These are phyloP conservation scores for Keqinozyma sinolaborantium DNA, from an alignment of 1,139 yeast species.

Conservation along the genomic window DNA sequence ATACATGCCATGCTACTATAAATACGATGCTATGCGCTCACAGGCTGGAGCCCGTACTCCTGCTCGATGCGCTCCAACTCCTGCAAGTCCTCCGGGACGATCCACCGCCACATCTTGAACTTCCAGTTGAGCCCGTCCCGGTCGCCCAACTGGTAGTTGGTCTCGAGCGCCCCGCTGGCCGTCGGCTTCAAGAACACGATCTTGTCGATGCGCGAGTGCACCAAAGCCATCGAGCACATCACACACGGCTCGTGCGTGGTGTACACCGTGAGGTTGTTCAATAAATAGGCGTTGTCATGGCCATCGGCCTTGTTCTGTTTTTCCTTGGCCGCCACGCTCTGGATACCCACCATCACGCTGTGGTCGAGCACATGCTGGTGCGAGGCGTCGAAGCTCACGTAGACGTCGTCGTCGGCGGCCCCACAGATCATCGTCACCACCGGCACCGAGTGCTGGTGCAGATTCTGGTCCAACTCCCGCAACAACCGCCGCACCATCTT, in stretches of 20 bases:
- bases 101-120: constrained; percentile 75
- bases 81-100: constrained; percentile 22
- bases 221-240: constrained; percentile 96
- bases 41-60: too few relatives aligned
- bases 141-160: constrained; percentile 72
- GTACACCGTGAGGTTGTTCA: constrained; percentile 73
- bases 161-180: constrained; percentile 50
- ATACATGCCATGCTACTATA: too few relatives aligned
- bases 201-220: constrained; percentile 80
- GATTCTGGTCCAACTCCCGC: constrained; percentile 4
- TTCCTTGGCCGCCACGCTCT: constrained; percentile 53
- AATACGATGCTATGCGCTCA: too few relatives aligned
- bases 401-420: constrained; percentile 15
- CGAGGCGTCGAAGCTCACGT: constrained; percentile 16
- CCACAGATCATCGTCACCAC: constrained; percentile 9
- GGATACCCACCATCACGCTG: constrained; percentile 70
- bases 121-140: constrained; percentile 70
- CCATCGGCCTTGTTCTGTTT: constrained; percentile 21
- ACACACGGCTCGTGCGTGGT: constrained; percentile 95
- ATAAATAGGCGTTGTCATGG: constrained; percentile 50
- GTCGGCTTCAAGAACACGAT: constrained; percentile 54
- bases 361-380: constrained; percentile 55
- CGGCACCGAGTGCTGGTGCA: constrained; percentile 3
- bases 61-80: constrained; percentile 8
- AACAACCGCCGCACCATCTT: constrained; percentile 26